These are phyloP conservation scores for Rhizopus delemar DNA, from an alignment of 371 early-diverging fungal species.

Conservation along the genomic window DNA sequence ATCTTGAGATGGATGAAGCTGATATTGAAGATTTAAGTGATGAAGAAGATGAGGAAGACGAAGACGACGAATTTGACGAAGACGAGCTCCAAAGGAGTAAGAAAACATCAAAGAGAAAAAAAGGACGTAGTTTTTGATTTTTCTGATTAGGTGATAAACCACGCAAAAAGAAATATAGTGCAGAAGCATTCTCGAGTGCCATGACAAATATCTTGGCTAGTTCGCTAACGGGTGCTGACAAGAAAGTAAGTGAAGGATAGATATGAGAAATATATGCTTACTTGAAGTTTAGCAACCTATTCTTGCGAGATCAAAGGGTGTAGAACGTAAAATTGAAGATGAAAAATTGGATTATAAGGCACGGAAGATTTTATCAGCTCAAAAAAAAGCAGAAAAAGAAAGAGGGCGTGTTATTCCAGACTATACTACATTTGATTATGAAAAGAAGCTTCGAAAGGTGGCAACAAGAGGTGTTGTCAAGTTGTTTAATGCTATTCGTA, in stretches of 20 bases:
- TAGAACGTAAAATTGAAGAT: constrained; percentile 73
- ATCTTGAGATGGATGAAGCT: constrained; percentile 21
- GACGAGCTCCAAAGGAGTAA: constrained; percentile 10
- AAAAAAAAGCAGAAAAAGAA: constrained; percentile 62
- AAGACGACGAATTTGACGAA: constrained; percentile 16
- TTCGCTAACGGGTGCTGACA: constrained; percentile 51
- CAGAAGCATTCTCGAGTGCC: constrained; percentile 60
- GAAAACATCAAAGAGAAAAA: not conserved
- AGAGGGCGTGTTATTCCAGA: constrained; percentile 71
- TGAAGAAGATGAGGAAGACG: not conserved
- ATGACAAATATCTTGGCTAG: constrained; percentile 72
- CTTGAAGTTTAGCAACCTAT: constrained; percentile 60
- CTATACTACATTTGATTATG: constrained; percentile 69
- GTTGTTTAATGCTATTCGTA: constrained; percentile 81
- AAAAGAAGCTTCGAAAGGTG: constrained; percentile 78
- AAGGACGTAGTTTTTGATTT: not conserved
- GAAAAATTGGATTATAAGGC: constrained; percentile 79
- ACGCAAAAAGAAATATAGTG: constrained; percentile 45
- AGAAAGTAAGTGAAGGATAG: constrained; percentile 27
- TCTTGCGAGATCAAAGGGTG: constrained; percentile 71
- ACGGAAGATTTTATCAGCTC: constrained; percentile 62
- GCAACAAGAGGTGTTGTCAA: constrained; percentile 86
- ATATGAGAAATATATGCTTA: not conserved
- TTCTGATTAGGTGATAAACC: constrained; percentile 19
- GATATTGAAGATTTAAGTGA: constrained; percentile 21